A percentile compares a stretch with the other conserved stretches of the same genome.
phyloP scores from a whole-genome alignment of 805 yeast genomes.

The Candida palmyrensis region DNA sequence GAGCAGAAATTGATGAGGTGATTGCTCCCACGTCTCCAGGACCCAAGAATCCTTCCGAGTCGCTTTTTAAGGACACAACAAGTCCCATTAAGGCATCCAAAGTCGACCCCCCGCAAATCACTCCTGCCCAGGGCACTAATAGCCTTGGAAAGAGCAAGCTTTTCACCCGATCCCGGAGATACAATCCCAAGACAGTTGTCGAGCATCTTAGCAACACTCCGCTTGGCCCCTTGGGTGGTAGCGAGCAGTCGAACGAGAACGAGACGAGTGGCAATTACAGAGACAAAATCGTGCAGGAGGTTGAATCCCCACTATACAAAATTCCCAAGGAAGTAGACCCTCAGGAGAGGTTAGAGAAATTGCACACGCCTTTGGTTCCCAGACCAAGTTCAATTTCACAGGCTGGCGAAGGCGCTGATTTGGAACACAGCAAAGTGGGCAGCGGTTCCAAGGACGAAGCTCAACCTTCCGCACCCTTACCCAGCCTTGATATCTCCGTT shows the following conservation, averaged over 20 bases:
- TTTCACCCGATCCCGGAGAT: conserved; percentile 27
- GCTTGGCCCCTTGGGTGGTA: conserved; percentile 24
- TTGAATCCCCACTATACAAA: conserved; percentile 53
- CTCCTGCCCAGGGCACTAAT: conserved; percentile 18
- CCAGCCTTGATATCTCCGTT: conserved; percentile 58
- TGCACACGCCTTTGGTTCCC: conserved; percentile 4
- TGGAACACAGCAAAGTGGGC: conserved; percentile 8
- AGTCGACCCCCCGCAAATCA: conserved; percentile 6
- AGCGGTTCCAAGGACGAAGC: neutral
- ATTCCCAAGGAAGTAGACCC: conserved; percentile 16
- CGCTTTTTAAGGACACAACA: conserved; percentile 31
- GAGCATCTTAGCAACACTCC: conserved; percentile 10
- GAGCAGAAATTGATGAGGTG: conserved; percentile 16
- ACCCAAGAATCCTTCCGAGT: conserved; percentile 25
- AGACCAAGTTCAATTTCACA: conserved; percentile 1
- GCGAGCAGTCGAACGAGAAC: conserved; percentile 5
- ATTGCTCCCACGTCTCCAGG: conserved; percentile 24
- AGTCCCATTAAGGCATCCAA: conserved; percentile 19
- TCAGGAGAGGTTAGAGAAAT: conserved; percentile 7
- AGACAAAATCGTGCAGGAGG: conserved; percentile 34
- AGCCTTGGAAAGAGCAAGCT: conserved; percentile 22
- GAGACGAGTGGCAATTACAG: conserved; percentile 5
- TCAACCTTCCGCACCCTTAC: conserved; percentile 11
- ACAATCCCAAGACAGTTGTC: conserved; percentile 23
- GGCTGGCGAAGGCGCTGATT: neutral